These are phyloP conservation scores for Globisporangium spiculum DNA, from an alignment of 352 stramenopile genomes.

Conservation along the genomic window DNA sequence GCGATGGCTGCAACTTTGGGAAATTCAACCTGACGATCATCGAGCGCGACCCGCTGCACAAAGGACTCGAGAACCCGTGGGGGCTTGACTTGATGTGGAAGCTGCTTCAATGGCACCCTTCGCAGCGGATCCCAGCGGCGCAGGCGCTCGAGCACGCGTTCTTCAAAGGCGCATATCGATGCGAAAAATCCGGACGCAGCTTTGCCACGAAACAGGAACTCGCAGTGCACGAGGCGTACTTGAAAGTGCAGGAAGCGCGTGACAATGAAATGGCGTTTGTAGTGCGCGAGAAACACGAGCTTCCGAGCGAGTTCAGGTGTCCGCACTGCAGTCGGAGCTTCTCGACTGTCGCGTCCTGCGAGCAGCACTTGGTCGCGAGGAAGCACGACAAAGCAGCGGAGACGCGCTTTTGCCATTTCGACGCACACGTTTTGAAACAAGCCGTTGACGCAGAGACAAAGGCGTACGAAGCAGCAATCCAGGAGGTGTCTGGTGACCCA, in stretches of 20 bases:
- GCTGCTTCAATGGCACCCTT: constrained; percentile 92
- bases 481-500: background rate
- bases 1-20: constrained; percentile 83
- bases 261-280: constrained; percentile 53
- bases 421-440: constrained; percentile 27
- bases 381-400: constrained; percentile 27
- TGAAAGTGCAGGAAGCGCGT: constrained; percentile 43
- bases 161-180: constrained; percentile 81
- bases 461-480: constrained; percentile 11
- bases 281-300: constrained; percentile 53
- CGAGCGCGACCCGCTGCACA: constrained; percentile 86
- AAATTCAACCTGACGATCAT: constrained; percentile 92
- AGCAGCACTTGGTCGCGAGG: constrained; percentile 52
- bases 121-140: constrained; percentile 75
- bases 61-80: constrained; percentile 80
- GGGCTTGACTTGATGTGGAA: constrained; percentile 93
- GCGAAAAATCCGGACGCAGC: constrained; percentile 43
- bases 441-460: constrained; percentile 23
- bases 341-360: constrained; percentile 56
- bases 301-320: constrained; percentile 50
- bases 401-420: constrained; percentile 59
- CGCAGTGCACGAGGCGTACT: constrained; percentile 55
- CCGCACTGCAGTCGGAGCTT: constrained; percentile 63
- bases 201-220: constrained; percentile 72
- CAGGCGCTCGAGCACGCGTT: constrained; percentile 86